Evolutionary conservation across 345 rosid genomes (phyloP).

Genomic region (Camelina neglecta): DNA sequence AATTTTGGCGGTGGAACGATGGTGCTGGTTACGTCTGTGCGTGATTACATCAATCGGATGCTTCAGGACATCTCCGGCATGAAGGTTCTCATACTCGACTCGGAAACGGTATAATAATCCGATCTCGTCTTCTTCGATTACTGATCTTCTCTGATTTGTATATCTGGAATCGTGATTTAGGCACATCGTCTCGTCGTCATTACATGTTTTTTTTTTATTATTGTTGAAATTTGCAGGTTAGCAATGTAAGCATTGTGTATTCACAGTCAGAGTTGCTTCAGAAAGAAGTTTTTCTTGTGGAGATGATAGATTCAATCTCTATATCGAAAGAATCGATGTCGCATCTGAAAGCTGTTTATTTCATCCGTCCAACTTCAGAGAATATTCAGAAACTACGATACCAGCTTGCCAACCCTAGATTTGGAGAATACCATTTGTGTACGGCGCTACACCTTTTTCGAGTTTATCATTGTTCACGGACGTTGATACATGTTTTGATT

Average conservation of each 20-base stretch:
- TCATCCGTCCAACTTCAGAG: constrained; percentile 85
- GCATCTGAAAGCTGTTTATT: constrained; percentile 91
- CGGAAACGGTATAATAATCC: constrained; percentile 70
- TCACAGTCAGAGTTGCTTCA: constrained; percentile 95
- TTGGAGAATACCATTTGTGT: constrained; percentile 94
- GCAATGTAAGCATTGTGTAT: constrained; percentile 87
- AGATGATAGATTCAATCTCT: constrained; percentile 84
- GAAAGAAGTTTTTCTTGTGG: constrained; percentile 94
- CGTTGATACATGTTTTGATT: background rate
- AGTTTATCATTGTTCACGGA: constrained; percentile 17
- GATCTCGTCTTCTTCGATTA: constrained; percentile 20
- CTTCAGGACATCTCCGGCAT: constrained; percentile 97
- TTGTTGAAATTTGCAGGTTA: constrained; percentile 58
- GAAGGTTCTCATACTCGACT: constrained; percentile 98
- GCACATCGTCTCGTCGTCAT: background rate
- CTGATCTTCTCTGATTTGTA: background rate
- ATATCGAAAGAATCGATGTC: constrained; percentile 88
- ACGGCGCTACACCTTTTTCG: constrained; percentile 32
- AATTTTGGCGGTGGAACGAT: constrained; percentile 43
- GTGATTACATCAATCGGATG: constrained; percentile 94
- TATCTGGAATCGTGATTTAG: constrained; percentile 10
- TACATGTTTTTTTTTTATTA: background rate
- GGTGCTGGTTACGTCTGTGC: constrained; percentile 82
- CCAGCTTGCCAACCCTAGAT: constrained; percentile 83
- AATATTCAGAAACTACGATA: constrained; percentile 83